Conservation (phyloP, 768 basidiomycete species). For the Galerina sulciceps region DNA sequence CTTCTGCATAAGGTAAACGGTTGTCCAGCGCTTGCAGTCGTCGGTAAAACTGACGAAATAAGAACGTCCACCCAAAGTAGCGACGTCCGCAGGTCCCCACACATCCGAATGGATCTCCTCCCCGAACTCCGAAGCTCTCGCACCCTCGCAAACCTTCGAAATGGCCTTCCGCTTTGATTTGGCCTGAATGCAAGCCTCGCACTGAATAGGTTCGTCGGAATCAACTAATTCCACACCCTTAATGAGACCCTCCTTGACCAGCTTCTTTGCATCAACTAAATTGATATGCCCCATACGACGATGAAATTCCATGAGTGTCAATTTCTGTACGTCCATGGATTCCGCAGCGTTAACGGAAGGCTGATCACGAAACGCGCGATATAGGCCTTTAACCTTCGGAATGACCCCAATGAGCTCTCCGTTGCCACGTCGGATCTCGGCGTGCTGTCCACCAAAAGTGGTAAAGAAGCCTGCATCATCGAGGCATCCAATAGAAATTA, state of each 20-base stretch:
- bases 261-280: no score
- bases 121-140: constrained; percentile 27
- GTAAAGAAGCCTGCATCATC: neutral
- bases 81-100: constrained; percentile 37
- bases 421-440: no score
- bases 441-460: neutral
- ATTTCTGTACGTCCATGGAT: no score
- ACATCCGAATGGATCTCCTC: constrained; percentile 38
- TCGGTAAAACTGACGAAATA: constrained; percentile 41
- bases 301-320: no score
- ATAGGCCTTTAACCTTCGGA: no score
- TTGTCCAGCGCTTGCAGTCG: constrained; percentile 27
- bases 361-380: no score
- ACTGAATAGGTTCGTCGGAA: constrained; percentile 2
- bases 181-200: constrained; percentile 33
- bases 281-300: no score
- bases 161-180: constrained; percentile 31
- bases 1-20: constrained; percentile 24
- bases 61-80: constrained; percentile 17
- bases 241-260: no score
- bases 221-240: no score
- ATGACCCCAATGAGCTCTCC: no score
- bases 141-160: constrained; percentile 23
- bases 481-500: neutral
- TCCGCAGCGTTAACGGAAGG: no score